Base-by-base conservation (phyloP, 805 yeast species). In the Sugiyamaella marilandica region DNA sequence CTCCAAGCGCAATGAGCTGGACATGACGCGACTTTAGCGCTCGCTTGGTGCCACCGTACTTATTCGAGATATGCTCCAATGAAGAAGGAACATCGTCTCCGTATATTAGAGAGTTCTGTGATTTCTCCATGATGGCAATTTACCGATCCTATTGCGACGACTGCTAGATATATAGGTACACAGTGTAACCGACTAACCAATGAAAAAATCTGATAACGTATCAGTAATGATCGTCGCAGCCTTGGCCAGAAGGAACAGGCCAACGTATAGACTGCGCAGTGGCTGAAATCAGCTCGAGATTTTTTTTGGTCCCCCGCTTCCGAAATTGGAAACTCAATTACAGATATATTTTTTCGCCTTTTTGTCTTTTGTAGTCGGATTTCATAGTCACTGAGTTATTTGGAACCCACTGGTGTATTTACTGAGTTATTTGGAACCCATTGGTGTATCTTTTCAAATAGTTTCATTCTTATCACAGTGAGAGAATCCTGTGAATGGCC, bases 1-100 rank as follows among this genome's bases (percentile, higher is more conserved):
- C 88, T 60, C 90, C 90, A 55, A 84, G 75, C 48, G 90, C 87
- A 62, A 84, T 84, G 82, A 84, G 80, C 61, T 81, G 82, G 60
- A 85, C 72, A 65, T 85, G 89, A 66, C 89, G 74, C 35, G 78
- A 74, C 62, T 79, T 81, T 52, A 82, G 58, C n/a, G 64, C 66
- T 39, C 67, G 54, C 11, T 55, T 52, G 21, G 63, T 57, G 16
- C 53, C 54, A 21, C 59, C 59, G 33, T 45, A 54, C 29, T 53
- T 53, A 1, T 24, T 11, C 19, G 16, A 39, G 11, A 21, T 32
- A 35, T 32, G 18, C 29, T 26, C 24, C 13, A 16, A 24, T 5
- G n/a, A 46, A 24, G 29, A 13, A 13, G 37, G 43, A 26, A 21
- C 34, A 8, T 39, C 45, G 26, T 47, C 50, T 19, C 50, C 45